Conservation (phyloP, 2,329 filamentous ascomycete species). For the Colletotrichum filicis region DNA sequence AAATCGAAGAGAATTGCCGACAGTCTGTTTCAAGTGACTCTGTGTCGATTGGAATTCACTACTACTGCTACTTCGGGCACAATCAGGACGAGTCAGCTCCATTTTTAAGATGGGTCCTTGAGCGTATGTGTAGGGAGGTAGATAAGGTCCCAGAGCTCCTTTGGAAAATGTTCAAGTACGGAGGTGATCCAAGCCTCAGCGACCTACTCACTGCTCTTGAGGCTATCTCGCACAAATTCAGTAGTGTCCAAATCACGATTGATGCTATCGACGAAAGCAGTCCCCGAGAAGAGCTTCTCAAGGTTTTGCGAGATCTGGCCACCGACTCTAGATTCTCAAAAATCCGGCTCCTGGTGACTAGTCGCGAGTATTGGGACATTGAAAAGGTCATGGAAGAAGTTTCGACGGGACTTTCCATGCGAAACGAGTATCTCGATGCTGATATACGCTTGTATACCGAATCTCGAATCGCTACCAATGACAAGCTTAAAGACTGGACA, state of each 20-base stretch:
- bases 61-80: not conserved
- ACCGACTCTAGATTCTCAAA: not conserved
- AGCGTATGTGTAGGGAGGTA: not conserved
- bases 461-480: rapidly evolving
- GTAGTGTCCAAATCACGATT: rapidly evolving
- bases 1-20: rapidly evolving
- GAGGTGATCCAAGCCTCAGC: rapidly evolving
- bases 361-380: not conserved
- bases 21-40: rapidly evolving
- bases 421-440: not conserved
- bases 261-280: constrained; percentile 11
- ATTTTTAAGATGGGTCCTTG: not conserved
- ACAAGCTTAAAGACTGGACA: not conserved
- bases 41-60: not conserved
- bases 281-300: not conserved
- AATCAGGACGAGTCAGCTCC: not conserved
- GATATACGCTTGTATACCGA: not conserved
- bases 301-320: not conserved
- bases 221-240: rapidly evolving
- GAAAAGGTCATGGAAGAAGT: rapidly evolving
- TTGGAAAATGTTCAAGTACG: not conserved
- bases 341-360: rapidly evolving
- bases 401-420: not conserved
- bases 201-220: not conserved
- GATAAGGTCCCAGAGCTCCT: not conserved